Evolutionary conservation across 106 monocot genomes (phyloP).

Genomic region (Narthecium ossifragum): DNA sequence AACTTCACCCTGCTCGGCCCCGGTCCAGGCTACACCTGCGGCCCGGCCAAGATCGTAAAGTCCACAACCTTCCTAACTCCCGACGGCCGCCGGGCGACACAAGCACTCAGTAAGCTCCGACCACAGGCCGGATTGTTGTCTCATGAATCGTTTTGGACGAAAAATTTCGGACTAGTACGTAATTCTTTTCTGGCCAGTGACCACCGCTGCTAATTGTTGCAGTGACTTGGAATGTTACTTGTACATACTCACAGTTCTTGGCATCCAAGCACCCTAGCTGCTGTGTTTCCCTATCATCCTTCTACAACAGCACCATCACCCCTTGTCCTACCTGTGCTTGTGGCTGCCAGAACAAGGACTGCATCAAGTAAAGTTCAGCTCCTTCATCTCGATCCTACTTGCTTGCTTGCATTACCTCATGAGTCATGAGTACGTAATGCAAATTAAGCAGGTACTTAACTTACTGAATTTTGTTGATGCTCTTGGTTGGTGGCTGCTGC

Average conservation of each 20-base stretch:
- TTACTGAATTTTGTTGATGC: too few relatives aligned
- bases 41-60: constrained; percentile 58
- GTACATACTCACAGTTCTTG: constrained; percentile 64
- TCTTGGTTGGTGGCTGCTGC: constrained; percentile 13
- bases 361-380: constrained; percentile 42
- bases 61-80: constrained; percentile 48
- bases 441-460: too few relatives aligned
- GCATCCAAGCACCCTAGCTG: constrained; percentile 61
- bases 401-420: background rate
- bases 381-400: background rate
- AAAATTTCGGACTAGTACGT: too few relatives aligned
- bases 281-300: constrained; percentile 74
- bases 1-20: constrained; percentile 75
- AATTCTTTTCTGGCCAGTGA: too few relatives aligned
- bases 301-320: constrained; percentile 69
- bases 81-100: constrained; percentile 58
- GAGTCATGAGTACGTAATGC: too few relatives aligned
- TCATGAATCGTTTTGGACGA: too few relatives aligned
- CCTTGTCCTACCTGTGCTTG: constrained; percentile 65
- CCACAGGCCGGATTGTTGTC: too few relatives aligned
- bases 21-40: constrained; percentile 68
- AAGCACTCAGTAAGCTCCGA: constrained; percentile 65
- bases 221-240: constrained; percentile 86
- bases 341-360: constrained; percentile 67
- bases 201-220: too few relatives aligned